Evolutionary conservation across 2,329 filamentous ascomycete genomes (phyloP), one percentile per base, ranked within the genome.

Genomic region (Phialocephala sp.): DNA sequence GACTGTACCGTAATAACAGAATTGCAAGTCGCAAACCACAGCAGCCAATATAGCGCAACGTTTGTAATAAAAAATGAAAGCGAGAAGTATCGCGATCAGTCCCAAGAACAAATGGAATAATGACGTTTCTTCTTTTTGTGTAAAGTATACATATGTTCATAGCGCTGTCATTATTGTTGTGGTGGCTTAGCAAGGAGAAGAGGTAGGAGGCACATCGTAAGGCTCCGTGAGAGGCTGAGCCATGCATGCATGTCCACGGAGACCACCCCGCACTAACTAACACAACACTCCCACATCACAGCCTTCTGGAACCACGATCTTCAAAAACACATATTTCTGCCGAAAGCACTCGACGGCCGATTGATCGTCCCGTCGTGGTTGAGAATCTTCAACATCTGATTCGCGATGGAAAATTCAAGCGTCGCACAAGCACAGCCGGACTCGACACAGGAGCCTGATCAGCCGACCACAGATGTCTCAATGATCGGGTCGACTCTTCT

Each of bases 201-300:
- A 32, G 6, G 27, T 32, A 50, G n/a, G 11, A 50, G 20, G 15
- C 4, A 47, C n/a, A 3, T 3, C 43, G 18, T 22, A 47, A 47
- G 43, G 43, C 43, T 47, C n/a, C n/a, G 18, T 4, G 20, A 12
- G 20, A 24, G 45, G 45, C 45, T 50, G 45, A 50, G 45, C 45
- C 45, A 32, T 24, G 45, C 45, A 43, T 18, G 41, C 37, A 41
- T 5, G 15, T 18, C 45, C n/a, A 50, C 15, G 20, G 8, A 8
- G 3, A 50, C 20, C 20, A 50, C 45, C 45, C n/a, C 45, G 45
- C 45, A 50, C 45, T 50, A 50, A 50, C 45, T 50, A 50, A 50
- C 12, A 20, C 45, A 50, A n/a, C n/a, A 22, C 45, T 24, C 20
- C n/a, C 8, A n/a, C 45, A 11, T 24, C 45, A 24, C 45, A 50